Evolutionary conservation across 352 stramenopile species (phyloP), one percentile per base, ranked within the genome.

Genomic region (Pythium diclinum): DNA sequence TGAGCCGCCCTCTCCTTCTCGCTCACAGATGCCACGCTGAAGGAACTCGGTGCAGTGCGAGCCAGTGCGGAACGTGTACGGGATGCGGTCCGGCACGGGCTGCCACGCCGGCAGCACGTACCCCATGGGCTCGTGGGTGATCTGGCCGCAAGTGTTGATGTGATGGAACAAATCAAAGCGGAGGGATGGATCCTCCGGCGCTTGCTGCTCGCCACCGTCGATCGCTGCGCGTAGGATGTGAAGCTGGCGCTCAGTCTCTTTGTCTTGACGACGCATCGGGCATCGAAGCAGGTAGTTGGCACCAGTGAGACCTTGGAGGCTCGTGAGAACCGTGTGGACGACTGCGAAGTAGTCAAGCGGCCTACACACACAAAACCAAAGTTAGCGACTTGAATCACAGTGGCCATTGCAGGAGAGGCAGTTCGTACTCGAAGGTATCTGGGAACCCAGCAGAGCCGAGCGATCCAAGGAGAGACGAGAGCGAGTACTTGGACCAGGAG

Each of bases 341-440:
- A 42, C 46, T 16, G 58, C 34, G 21, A 74, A 70, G 21, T 44
- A 56, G 17, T 74, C 67, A 6, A 64, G 25, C 6, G 67, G 67
- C 7, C 67, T 73, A 47, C 10, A 42, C 14, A 13, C 21, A 13
- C 25, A 23, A 17, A 9, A 28, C 1, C 21, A 10, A 23, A 47
- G 9, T 32, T 3, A 56, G 56, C 21, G 10, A 32, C 7, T 16
- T 10, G 19, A 54, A 13, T 55, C 58, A 47, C 30, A 28, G 3
- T 32, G 3, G 58, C 28, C 30, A 3, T 21, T 19, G 25, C 3
- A 28, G 25, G 2, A 23, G 5, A 60, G 8, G 42, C 2, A 6
- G 83, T 13, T 42, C 81, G 44, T 79, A 91, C 81, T 88, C 75
- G 59, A 91, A 88, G 19, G 42, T 74, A 32, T 88, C 79, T 1